Conservation (phyloP, 129 eudicot species). For the Tanacetum coccineum region DNA sequence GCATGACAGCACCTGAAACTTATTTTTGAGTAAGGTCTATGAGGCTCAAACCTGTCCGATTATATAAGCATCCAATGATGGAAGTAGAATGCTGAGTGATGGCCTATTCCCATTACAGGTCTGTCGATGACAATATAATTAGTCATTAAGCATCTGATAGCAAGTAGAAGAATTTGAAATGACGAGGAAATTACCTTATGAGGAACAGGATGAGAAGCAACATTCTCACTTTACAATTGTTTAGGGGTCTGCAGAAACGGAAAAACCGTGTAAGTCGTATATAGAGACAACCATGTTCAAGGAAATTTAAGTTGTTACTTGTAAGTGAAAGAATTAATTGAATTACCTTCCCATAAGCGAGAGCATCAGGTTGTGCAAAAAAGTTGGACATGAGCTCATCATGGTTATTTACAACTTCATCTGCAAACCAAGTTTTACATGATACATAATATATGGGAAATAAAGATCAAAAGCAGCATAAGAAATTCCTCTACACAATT, state of each 20-base stretch:
- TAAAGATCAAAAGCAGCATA: neutral
- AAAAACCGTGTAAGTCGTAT: neutral
- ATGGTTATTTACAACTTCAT: constrained; percentile 84
- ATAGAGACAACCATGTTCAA: neutral
- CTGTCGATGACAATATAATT: constrained; percentile 40
- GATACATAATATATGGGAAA: constrained; percentile 8
- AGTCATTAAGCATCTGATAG: constrained; percentile 13
- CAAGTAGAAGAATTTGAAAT: neutral
- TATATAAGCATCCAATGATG: constrained; percentile 84
- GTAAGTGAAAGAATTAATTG: neutral
- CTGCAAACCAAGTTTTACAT: constrained; percentile 39
- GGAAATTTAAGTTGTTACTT: neutral
- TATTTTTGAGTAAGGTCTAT: constrained; percentile 1
- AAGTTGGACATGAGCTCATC: constrained; percentile 99
- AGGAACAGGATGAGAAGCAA: constrained; percentile 66
- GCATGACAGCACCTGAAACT: constrained; percentile 3
- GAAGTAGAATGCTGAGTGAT: constrained; percentile 89
- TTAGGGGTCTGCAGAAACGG: constrained; percentile 71
- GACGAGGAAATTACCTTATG: constrained; percentile 63
- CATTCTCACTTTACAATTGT: constrained; percentile 75
- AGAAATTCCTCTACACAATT: constrained; percentile 68
- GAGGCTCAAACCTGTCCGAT: constrained; percentile 77
- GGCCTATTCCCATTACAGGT: constrained; percentile 98
- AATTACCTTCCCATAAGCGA: constrained; percentile 91
- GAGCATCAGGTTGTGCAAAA: constrained; percentile 97